phyloP scores from a whole-genome alignment of 495 filamentous ascomycete genomes.

The Lophiotrema nucula region DNA sequence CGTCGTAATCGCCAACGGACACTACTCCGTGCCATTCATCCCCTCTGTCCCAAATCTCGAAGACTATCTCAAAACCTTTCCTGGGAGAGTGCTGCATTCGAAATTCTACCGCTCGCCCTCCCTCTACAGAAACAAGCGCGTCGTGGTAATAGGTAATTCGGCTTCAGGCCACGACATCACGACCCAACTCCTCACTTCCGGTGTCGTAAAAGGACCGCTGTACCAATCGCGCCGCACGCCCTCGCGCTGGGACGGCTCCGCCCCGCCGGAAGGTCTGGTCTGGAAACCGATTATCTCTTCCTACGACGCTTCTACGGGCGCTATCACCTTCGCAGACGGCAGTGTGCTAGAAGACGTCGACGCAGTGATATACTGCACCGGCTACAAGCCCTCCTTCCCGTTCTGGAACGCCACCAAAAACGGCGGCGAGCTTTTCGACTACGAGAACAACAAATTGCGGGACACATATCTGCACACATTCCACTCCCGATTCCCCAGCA shows the following conservation, averaged over 20 bases:
- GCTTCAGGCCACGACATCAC: constrained; percentile 53
- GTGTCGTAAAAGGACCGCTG: constrained; percentile 39
- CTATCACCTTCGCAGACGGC: constrained; percentile 48
- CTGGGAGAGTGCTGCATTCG: constrained; percentile 46
- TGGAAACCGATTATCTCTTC: constrained; percentile 49
- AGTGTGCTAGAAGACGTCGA: constrained; percentile 46
- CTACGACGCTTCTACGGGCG: constrained; percentile 36
- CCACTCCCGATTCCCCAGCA: constrained; percentile 41
- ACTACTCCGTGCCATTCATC: constrained; percentile 52
- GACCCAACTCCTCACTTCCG: constrained; percentile 40
- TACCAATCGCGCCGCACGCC: constrained; percentile 48
- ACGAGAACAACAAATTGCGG: constrained; percentile 38
- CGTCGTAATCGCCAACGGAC: constrained; percentile 51
- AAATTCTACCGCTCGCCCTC: constrained; percentile 47
- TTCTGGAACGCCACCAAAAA: constrained; percentile 49
- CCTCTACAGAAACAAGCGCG: constrained; percentile 38
- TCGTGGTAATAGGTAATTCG: constrained; percentile 52
- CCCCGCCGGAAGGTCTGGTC: constrained; percentile 43
- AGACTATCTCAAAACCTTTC: constrained; percentile 43
- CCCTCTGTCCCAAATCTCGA: constrained; percentile 47
- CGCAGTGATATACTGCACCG: constrained; percentile 51
- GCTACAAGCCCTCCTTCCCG: constrained; percentile 50
- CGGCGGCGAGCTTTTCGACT: constrained; percentile 46
- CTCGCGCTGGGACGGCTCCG: constrained; percentile 48
- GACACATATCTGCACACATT: constrained; percentile 50